phyloP scores from a whole-genome alignment of 768 basidiomycete species.

The Leucocoprinus leucothites region DNA sequence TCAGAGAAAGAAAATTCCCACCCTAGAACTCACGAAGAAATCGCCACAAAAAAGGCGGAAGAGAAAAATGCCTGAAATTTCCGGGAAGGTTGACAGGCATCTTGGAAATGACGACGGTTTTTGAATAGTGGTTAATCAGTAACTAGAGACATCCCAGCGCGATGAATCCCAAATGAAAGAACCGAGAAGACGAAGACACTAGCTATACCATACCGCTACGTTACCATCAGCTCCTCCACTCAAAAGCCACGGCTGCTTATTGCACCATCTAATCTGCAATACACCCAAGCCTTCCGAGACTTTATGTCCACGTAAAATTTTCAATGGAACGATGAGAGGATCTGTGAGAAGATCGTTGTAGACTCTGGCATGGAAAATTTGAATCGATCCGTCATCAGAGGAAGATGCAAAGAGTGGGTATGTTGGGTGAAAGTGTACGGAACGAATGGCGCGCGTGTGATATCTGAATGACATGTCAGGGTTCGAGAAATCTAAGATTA shows the following conservation, averaged over 20 bases:
- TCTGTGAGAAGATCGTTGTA: constrained; percentile 96
- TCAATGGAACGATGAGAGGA: constrained; percentile 95
- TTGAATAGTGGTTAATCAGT: background rate
- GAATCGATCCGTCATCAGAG: constrained; percentile 95
- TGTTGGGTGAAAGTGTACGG: constrained; percentile 88
- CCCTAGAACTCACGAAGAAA: background rate
- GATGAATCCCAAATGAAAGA: background rate
- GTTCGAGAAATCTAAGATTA: background rate
- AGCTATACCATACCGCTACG: constrained; percentile 87
- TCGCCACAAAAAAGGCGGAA: background rate
- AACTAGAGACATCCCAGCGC: background rate
- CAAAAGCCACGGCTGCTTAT: constrained; percentile 87
- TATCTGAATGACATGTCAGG: constrained; percentile 51
- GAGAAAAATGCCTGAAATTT: background rate
- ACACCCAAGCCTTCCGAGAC: constrained; percentile 88
- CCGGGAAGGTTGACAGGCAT: background rate
- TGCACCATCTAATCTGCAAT: constrained; percentile 86
- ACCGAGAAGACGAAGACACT: constrained; percentile 8
- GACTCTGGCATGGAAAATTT: constrained; percentile 94
- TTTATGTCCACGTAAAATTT: constrained; percentile 91
- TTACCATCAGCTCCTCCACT: constrained; percentile 92
- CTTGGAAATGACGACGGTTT: background rate
- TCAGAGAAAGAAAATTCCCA: background rate
- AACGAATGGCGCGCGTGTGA: constrained; percentile 90
- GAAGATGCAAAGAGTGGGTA: constrained; percentile 96